Evolutionary conservation across 352 stramenopile genomes (phyloP).

Genomic region (Phytophthora cryptogea): DNA sequence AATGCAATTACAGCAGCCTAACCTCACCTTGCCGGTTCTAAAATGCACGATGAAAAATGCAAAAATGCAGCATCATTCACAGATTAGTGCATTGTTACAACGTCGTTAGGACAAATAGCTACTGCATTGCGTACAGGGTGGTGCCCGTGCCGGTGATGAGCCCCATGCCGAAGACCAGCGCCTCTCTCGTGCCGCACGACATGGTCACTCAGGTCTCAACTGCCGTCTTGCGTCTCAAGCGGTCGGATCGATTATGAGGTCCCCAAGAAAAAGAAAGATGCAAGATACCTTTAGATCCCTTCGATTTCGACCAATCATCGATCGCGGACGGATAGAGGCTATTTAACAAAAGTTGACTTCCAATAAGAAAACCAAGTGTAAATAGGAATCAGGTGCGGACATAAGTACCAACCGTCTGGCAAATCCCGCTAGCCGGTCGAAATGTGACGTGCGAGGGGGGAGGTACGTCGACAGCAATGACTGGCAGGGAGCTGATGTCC

Average conservation of each 20-base stretch:
- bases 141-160: slow-evolving; percentile 85
- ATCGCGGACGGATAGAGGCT: neutral
- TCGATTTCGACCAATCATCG: slow-evolving; percentile 20
- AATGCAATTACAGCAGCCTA: neutral
- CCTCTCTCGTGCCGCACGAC: slow-evolving; percentile 81
- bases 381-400: slow-evolving; percentile 16
- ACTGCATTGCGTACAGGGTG: slow-evolving; percentile 62
- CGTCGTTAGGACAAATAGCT: neutral
- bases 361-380: slow-evolving; percentile 13
- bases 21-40: slow-evolving; percentile 71
- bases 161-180: slow-evolving; percentile 78
- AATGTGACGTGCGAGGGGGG: slow-evolving; percentile 30
- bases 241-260: slow-evolving; percentile 18
- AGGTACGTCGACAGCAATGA: slow-evolving; percentile 16
- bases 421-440: slow-evolving; percentile 5
- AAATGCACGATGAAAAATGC: slow-evolving; percentile 1
- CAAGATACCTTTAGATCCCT: slow-evolving; percentile 27
- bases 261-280: slow-evolving; percentile 9
- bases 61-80: neutral
- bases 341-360: slow-evolving; percentile 1
- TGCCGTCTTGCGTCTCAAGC: slow-evolving; percentile 10
- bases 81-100: slow-evolving; percentile 4
- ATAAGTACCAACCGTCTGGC: neutral
- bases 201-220: slow-evolving; percentile 34
- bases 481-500: slow-evolving; percentile 7